Base-by-base conservation (phyloP, 2,329 filamentous ascomycete genomes). In the Trichophaea hybrida region DNA sequence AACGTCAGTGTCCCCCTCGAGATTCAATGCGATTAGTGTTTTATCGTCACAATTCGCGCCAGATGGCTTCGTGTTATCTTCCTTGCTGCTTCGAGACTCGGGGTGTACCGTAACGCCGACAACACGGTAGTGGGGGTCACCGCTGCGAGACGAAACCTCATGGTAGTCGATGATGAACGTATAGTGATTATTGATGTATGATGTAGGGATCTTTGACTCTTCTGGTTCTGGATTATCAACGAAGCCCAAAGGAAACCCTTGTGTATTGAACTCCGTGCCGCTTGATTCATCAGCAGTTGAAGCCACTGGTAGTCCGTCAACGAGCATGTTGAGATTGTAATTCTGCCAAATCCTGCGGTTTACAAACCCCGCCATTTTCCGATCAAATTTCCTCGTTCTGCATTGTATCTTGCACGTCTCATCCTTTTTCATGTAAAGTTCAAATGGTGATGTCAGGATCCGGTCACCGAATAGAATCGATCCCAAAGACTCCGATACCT, bases 381-480 rank as follows among this genome's bases (percentile, higher is more conserved):
- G 74, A 49, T 85, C 78, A 70, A 83, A 84, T 24, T 83, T 85
- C 44, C 78, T 78, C 46, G 79, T 77, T 33, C 77, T 74, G 73
- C 93, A 98, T 2, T 94, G 77, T 13, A 79, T 73, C 72, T 91
- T 93, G 76, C 93, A 98, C 0, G 83, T 84, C 73, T 96, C 86
- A 71, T 98, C 93, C 64, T 82, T 76, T 58, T 75, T 82, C 90
- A 98, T 96, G 66, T 82, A 80, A 62, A 97, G 76, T 70, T 95
- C 82, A 70, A 94, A 95, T 0, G 91, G 88, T 38, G 91, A 97
- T n/a, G 88, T 94, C 75, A 88, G 88, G 75, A 98, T 98, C 59
- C 93, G 82, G 74, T 98, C 93, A 67, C 93, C 93, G 68, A 98
- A 98, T 55, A 98, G 74, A 70, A 98, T 98, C 76, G 91, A 96